Evolutionary conservation across 1,284 basidiomycete genomes (phyloP).

Genomic region (Polyporus tsugae): DNA sequence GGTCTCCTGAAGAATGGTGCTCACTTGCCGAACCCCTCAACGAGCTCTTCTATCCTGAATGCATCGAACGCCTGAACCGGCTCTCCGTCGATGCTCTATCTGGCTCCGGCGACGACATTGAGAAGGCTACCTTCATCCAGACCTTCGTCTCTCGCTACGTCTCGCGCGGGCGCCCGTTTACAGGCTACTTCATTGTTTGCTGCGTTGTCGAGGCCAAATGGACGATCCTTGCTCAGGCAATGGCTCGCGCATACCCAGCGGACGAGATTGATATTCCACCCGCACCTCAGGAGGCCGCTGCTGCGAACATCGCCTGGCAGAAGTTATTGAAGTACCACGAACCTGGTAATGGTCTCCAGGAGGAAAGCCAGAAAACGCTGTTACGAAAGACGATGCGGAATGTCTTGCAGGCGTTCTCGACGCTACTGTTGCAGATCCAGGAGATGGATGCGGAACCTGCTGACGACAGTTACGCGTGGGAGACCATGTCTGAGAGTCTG

Average conservation of each 20-base stretch:
- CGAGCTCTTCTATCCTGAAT: constrained; percentile 63
- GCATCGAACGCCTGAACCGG: constrained; percentile 75
- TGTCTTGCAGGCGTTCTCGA: constrained; percentile 77
- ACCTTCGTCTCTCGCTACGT: constrained; percentile 84
- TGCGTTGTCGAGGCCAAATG: constrained; percentile 86
- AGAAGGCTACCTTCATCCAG: constrained; percentile 65
- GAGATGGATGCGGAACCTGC: constrained; percentile 82
- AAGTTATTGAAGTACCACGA: constrained; percentile 65
- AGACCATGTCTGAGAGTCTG: constrained; percentile 86
- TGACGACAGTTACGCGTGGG: constrained; percentile 86
- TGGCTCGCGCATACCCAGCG: constrained; percentile 55
- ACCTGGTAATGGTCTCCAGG: constrained; percentile 48
- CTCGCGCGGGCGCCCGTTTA: constrained; percentile 77
- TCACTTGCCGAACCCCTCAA: constrained; percentile 62
- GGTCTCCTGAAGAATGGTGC: constrained; percentile 76
- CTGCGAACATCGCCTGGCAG: constrained; percentile 84
- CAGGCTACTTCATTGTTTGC: constrained; percentile 88
- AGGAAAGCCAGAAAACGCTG: constrained; percentile 50
- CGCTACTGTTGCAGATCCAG: constrained; percentile 77
- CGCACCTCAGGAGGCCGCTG: constrained; percentile 70
- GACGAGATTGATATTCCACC: constrained; percentile 41
- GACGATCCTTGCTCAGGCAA: constrained; percentile 82
- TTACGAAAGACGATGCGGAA: constrained; percentile 61
- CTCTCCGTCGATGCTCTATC: constrained; percentile 69
- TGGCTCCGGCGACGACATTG: constrained; percentile 58